phyloP scores from a whole-genome alignment of 2,329 filamentous ascomycete species.

The Lizonia empirigonia region DNA sequence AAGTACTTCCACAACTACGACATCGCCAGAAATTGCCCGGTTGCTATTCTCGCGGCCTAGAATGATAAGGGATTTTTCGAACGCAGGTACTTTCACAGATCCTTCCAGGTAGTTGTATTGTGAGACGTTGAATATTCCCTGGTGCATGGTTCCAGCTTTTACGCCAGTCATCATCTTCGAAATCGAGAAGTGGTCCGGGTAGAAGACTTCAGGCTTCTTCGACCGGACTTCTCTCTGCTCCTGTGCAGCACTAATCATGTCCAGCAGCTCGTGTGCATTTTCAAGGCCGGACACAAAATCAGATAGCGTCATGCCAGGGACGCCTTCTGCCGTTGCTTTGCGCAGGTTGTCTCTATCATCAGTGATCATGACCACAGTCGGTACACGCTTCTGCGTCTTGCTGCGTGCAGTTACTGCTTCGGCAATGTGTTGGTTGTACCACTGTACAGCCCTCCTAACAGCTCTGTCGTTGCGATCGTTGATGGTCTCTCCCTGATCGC shows the following conservation, averaged over 20 bases:
- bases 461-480: slow-evolving; percentile 97
- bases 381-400: slow-evolving; percentile 62
- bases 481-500: slow-evolving; percentile 80
- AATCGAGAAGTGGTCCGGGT: slow-evolving; percentile 85
- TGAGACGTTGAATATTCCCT: slow-evolving; percentile 94
- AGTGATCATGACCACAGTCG: slow-evolving; percentile 88
- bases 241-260: slow-evolving; percentile 87
- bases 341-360: slow-evolving; percentile 87
- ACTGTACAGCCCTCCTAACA: slow-evolving; percentile 81
- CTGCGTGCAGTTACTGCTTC: slow-evolving; percentile 61
- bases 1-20: slow-evolving; percentile 90
- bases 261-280: slow-evolving; percentile 81
- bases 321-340: slow-evolving; percentile 76
- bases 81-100: slow-evolving; percentile 85
- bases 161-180: slow-evolving; percentile 95
- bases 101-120: slow-evolving; percentile 98
- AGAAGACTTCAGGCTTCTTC: slow-evolving; percentile 74
- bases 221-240: slow-evolving; percentile 69
- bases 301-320: slow-evolving; percentile 68
- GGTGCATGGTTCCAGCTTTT: slow-evolving; percentile 85
- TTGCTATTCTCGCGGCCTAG: slow-evolving; percentile 96
- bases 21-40: slow-evolving; percentile 85
- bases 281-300: slow-evolving; percentile 86
- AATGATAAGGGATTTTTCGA: slow-evolving; percentile 85
- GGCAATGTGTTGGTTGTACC: slow-evolving; percentile 85